Base-by-base conservation (phyloP, 345 rosid genomes). In the Lepidium aucheri region DNA sequence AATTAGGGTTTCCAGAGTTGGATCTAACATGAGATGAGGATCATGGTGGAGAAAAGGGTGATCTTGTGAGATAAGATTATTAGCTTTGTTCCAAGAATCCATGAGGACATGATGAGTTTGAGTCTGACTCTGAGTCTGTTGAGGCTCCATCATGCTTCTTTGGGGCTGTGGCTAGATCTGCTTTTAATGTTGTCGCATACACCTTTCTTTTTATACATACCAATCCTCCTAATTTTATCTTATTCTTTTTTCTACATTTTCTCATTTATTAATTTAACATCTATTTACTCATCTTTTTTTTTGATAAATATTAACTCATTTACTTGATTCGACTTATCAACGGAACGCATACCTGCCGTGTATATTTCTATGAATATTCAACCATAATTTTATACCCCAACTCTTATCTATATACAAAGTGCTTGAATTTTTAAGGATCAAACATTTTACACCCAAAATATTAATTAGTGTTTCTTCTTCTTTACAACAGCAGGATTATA, bases 21-120 rank as follows among this genome's bases (percentile, higher is more conserved):
- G 78, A 69, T 72, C 53, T 32, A 72, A 14, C 22, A 56, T 53
- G 80, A 63, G 46, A 51, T 14, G 78, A 53, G 74, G 79, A 79
- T 49, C 61, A 67, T 38, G 74, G 74, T 38, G 74, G 74, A 69
- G 53, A 68, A 73, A 26, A 15, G 13, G 74, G 64, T 39, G 34
- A 7, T 71, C 75, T 32, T 76, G 52, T 51, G 87, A 47, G 70
- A 50, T 45, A 43, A 76, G 72, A 44, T 73, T 73, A 38, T 51
- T 38, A 59, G 76, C 76, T 46, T 72, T 73, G 49, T 67, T 76
- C 35, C 71, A 68, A 26, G 30, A 26, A 53, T 65, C 51, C 70
- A 57, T 72, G 44, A 72, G 32, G 53, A 69, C 77, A 40, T 64
- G 22, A 32, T 72, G 65, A 55, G 51, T 26, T 24, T 24, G 26